Conservation (phyloP, 345 rosid species). For the Firmiana major region DNA sequence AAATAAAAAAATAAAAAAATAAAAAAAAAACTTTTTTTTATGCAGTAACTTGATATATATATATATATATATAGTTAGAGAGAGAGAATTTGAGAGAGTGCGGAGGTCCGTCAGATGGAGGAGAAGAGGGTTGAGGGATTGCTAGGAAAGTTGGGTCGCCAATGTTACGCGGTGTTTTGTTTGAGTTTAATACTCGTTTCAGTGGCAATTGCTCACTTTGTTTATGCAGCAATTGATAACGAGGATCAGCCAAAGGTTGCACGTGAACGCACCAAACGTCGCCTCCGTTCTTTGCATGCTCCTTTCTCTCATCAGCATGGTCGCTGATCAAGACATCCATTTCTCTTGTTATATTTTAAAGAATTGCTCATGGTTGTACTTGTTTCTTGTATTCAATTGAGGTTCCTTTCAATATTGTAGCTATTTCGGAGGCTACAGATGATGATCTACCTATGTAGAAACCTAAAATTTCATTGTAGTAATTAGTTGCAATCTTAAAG, state of each 20-base stretch:
- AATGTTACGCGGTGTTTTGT: constrained; percentile 33
- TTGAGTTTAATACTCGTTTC: constrained; percentile 27
- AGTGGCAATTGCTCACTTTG: constrained; percentile 23
- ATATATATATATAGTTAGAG: too few relatives aligned
- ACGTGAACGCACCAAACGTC: constrained; percentile 11
- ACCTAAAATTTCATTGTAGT: too few relatives aligned
- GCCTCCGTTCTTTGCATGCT: constrained; percentile 31
- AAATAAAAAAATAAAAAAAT: not conserved
- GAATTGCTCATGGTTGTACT: not conserved
- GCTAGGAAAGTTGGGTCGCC: constrained; percentile 30
- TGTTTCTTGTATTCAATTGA: not conserved
- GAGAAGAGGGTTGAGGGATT: too few relatives aligned
- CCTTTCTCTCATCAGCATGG: not conserved
- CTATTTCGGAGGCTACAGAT: too few relatives aligned
- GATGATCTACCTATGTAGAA: too few relatives aligned
- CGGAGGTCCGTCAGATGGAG: not conserved
- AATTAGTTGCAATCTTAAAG: too few relatives aligned
- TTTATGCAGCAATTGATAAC: not conserved
- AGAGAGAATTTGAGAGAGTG: too few relatives aligned
- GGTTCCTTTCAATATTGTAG: not conserved
- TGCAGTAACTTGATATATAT: too few relatives aligned
- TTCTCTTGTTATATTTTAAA: too few relatives aligned
- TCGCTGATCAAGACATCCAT: not conserved
- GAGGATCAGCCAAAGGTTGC: not conserved
- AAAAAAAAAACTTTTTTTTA: too few relatives aligned